Evolutionary conservation across 768 basidiomycete species (phyloP), one percentile per base, ranked within the genome.

Genomic region (Leccinum obscurum): DNA sequence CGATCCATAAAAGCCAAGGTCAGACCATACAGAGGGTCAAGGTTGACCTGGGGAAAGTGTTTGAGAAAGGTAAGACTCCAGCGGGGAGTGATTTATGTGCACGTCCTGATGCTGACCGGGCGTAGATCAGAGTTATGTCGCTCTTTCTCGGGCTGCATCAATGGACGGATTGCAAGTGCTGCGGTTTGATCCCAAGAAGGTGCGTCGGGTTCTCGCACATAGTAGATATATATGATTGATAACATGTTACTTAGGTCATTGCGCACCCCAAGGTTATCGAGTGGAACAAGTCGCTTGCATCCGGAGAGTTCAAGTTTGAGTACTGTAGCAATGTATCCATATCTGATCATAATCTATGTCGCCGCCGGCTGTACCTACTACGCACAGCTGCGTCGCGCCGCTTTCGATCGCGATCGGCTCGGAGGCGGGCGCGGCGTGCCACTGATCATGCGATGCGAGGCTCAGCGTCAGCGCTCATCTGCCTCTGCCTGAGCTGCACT

Each of bases 1-100:
- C 84, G 2, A 90, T 92, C 58, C 89, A 91, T 75, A 92, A 92
- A 72, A 83, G 82, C 58, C 90, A 91, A 67, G 89, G 89, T 1
- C 87, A 90, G 65, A 90, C 90, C 0, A 80, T 92, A 50, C 80
- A 83, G 49, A 77, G 81, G 49, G 84, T 88, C 56, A 86, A 81
- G 65, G 79, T 89, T 35, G 86, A 88, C 68, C 80, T 90, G 17
- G 79, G 81, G 10, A 80, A 75, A 41, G 84, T 88, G n/a, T 89
- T 89, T 66, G 88, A 83, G 68, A 81, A 81, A 60, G 81, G 80
- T 80, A 52, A 44, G 70, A 56, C 41, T 11, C 1, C 14, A 30
- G 26, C 4, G 1, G 1, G n/a, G n/a, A 5, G 10, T 2, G 11
- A 11, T n/a, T n/a, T n/a, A 6, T 44, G 34, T 44, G 13, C 13